A percentile compares a stretch with the other conserved stretches of the same genome.
phyloP scores from a whole-genome alignment of 139 green algal genomes.

The Coelastrella sp. region DNA sequence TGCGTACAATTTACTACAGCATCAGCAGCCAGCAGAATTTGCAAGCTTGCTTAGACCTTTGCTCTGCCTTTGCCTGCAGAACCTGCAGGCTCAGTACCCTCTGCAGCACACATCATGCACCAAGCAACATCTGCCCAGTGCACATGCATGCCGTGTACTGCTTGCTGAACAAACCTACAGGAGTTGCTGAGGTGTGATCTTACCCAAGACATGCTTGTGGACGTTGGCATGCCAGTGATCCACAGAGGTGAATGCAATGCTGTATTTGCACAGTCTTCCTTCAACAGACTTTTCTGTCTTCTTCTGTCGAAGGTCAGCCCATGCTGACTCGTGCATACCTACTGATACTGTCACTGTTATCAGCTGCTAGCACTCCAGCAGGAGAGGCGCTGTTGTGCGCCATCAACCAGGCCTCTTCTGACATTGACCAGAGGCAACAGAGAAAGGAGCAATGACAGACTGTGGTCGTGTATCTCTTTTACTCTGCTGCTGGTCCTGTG shows the following conservation, averaged over 20 bases:
- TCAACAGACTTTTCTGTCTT: too few relatives aligned
- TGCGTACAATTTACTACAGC: neutral
- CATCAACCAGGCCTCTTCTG: too few relatives aligned
- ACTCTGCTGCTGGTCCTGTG: neutral
- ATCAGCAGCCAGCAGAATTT: neutral
- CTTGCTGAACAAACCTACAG: slow-evolving; percentile 28
- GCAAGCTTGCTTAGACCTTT: too few relatives aligned
- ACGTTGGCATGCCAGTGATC: slow-evolving; percentile 95
- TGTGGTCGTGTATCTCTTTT: neutral
- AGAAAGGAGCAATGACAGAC: too few relatives aligned
- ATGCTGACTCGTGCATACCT: too few relatives aligned
- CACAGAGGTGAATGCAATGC: slow-evolving; percentile 69
- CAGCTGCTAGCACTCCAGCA: too few relatives aligned
- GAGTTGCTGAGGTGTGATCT: slow-evolving; percentile 71
- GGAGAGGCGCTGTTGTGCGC: too few relatives aligned
- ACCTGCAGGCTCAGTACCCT: neutral
- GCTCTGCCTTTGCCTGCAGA: too few relatives aligned
- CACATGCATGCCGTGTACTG: neutral
- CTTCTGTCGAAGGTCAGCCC: too few relatives aligned
- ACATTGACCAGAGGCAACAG: neutral
- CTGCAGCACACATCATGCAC: neutral
- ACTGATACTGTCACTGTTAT: too few relatives aligned
- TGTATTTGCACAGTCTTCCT: neutral
- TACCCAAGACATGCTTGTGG: slow-evolving; percentile 86
- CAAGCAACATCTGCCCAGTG: neutral